Evolutionary conservation across 495 filamentous ascomycete species (phyloP).

Genomic region (Trichocladium antarcticum): DNA sequence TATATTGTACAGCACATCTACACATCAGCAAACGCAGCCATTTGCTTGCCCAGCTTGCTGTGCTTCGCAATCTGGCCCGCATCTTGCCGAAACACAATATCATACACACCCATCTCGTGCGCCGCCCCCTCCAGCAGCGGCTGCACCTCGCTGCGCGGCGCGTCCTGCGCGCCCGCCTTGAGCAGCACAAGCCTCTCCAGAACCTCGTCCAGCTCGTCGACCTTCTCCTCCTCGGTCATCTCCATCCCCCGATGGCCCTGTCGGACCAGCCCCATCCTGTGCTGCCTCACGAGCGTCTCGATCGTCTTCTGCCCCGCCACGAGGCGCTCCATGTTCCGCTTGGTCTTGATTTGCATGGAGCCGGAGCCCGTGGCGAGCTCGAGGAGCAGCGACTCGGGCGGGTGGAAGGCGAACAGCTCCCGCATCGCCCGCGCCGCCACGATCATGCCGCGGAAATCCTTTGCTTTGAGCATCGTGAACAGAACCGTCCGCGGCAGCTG

Average conservation of each 20-base stretch:
- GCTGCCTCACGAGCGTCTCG: slow-evolving; percentile 19
- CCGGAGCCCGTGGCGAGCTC: slow-evolving; percentile 31
- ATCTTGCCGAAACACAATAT: slow-evolving; percentile 21
- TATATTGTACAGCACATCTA: neutral
- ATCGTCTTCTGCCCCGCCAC: slow-evolving; percentile 25
- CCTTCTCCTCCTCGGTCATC: slow-evolving; percentile 18
- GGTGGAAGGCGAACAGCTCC: slow-evolving; percentile 41
- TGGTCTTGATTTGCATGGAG: slow-evolving; percentile 27
- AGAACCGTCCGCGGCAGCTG: slow-evolving; percentile 34
- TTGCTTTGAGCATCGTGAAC: slow-evolving; percentile 35
- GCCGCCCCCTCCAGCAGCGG: slow-evolving; percentile 36
- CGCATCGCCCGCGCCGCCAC: slow-evolving; percentile 48
- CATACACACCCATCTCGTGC: slow-evolving; percentile 45
- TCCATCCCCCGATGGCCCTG: slow-evolving; percentile 14
- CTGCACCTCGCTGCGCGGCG: slow-evolving; percentile 28
- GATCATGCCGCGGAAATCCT: slow-evolving; percentile 44
- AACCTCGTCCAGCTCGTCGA: slow-evolving; percentile 18
- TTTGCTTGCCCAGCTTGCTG: slow-evolving; percentile 14
- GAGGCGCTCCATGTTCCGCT: slow-evolving; percentile 24
- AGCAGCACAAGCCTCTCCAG: slow-evolving; percentile 31
- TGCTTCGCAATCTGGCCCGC: slow-evolving; percentile 12
- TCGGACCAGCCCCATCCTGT: slow-evolving; percentile 10
- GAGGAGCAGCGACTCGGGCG: slow-evolving; percentile 31
- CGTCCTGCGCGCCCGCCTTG: slow-evolving; percentile 30
- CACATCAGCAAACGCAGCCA: neutral